Evolutionary conservation across 2,329 filamentous ascomycete genomes (phyloP), one percentile per base, ranked within the genome.

Genomic region (Mycosphaerella sp.): DNA sequence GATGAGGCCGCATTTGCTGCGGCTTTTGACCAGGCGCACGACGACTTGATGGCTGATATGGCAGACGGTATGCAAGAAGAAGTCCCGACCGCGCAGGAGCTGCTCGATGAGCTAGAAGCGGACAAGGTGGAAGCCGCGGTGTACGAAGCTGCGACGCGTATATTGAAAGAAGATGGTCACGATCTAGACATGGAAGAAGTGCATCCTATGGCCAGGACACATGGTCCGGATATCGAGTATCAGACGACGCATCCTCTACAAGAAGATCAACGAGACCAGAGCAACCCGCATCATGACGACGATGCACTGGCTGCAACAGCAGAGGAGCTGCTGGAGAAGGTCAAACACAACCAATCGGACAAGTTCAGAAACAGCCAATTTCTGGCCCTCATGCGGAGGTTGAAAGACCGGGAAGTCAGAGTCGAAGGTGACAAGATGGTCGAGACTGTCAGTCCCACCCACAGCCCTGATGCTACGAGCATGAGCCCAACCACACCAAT

Each of bases 361-460:
- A 91, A 91, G 64, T 93, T 93, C 68, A 80, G 82, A 61, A 81
- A 89, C 63, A 90, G 86, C 59, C 80, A 80, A 52, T 94, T 94
- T 63, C 70, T 91, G 0, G 75, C 79, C 3, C 72, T 94, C 41
- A 93, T 94, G 87, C 80, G 85, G 25, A 79, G 80, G 53, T 79
- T 93, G 49, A 79, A 85, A 45, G 82, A 87, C 63, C 75, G 79
- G 49, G 83, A 93, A 70, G 81, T 89, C 12, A 78, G 79, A 43
- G 81, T 93, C 34, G 77, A 87, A 58, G 86, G 84, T 36, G 84
- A 88, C 64, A 79, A 81, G 61, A 75, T 86, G 62, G 80, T 85
- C 41, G 76, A 79, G 62, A 71, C 73, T 52, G 64, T 65, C 53
- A 71, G 67, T 66, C 56, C 54, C 41, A 56, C 58, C 51, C 57